phyloP scores from a whole-genome alignment of 441 rosid genomes.

The Isatis lusitanica region DNA sequence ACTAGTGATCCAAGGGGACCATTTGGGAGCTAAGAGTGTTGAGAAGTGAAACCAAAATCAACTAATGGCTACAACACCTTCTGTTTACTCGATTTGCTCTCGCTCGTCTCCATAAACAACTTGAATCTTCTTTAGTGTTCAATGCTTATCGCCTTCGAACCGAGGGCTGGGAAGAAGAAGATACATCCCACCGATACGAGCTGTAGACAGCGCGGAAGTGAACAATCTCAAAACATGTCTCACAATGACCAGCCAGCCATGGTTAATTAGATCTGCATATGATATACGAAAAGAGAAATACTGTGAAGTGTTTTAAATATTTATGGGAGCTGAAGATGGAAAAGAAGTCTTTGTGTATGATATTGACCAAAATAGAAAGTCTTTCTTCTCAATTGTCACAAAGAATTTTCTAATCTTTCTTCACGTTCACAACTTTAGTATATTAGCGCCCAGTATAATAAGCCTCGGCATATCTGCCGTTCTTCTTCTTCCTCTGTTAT shows the following conservation, averaged over 20 bases:
- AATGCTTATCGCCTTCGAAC: too few species aligned
- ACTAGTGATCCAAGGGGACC: neutral
- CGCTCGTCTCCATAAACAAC: neutral
- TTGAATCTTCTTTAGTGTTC: neutral
- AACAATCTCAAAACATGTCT: neutral
- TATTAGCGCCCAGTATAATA: too few species aligned
- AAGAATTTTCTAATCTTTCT: too few species aligned
- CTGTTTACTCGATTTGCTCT: neutral
- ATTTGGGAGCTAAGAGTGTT: conserved; percentile 1
- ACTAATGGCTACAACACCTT: neutral
- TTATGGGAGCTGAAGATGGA: neutral
- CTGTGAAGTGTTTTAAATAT: neutral
- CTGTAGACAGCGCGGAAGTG: neutral
- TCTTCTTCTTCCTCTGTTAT: too few species aligned
- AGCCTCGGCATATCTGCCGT: too few species aligned
- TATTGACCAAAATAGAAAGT: too few species aligned
- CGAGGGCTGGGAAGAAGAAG: too few species aligned
- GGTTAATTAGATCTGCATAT: neutral
- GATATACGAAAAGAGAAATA: neutral
- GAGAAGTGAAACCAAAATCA: neutral
- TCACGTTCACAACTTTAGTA: too few species aligned
- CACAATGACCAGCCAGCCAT: neutral
- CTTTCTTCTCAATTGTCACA: too few species aligned
- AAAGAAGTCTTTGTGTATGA: neutral
- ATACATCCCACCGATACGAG: neutral